Conservation (phyloP, 225 moss, liverwort and hornwort species). For the Antitrichia curtipendula region DNA sequence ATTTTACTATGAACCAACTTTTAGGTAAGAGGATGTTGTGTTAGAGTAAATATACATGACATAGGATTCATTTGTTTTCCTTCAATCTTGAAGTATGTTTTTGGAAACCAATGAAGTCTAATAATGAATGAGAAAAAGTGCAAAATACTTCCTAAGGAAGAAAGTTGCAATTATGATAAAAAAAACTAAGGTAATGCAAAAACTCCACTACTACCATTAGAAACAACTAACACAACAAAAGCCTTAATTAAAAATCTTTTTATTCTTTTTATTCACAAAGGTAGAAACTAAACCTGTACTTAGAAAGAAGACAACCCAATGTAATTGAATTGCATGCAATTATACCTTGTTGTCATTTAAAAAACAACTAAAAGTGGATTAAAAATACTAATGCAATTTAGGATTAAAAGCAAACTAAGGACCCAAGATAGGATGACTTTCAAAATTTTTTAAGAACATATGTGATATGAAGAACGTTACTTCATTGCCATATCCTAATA, state of each 20-base stretch:
- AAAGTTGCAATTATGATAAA: background rate
- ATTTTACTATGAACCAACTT: background rate
- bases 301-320: background rate
- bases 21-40: background rate
- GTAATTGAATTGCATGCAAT: background rate
- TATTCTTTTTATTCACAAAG: background rate
- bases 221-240: background rate
- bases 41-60: background rate
- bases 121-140: background rate
- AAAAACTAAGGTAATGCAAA: background rate
- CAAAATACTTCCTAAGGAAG: rapidly evolving
- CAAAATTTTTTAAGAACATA: too few species aligned
- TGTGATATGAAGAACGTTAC: background rate
- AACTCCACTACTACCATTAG: background rate
- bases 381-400: too few species aligned
- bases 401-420: background rate
- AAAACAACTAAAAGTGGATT: rapidly evolving
- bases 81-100: background rate
- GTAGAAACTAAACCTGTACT: background rate
- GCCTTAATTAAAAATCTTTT: background rate
- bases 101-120: background rate
- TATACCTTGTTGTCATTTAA: rapidly evolving
- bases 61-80: background rate
- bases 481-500: background rate
- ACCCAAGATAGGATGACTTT: background rate